These are phyloP conservation scores for Austroboletus novae-zelandiae DNA, from an alignment of 1,284 basidiomycete species.

Conservation along the genomic window DNA sequence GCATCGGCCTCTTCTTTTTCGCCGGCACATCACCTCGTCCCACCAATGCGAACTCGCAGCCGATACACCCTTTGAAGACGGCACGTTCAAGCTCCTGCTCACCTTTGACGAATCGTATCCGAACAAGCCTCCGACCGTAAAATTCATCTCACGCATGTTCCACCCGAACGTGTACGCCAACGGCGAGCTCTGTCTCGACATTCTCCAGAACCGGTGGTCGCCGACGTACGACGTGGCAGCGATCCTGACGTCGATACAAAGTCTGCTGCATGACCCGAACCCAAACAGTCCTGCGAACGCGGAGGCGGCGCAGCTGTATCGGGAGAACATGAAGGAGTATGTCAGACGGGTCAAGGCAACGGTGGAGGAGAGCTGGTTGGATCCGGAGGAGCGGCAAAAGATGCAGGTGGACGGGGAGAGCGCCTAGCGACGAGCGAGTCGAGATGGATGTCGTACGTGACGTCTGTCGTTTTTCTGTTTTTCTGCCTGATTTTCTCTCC, in stretches of 20 bases:
- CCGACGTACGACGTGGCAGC: slow-evolving; percentile 99
- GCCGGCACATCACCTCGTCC: not conserved
- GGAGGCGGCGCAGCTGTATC: slow-evolving; percentile 93
- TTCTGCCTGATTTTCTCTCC: no score
- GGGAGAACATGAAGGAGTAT: slow-evolving; percentile 99
- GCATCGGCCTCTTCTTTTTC: not conserved
- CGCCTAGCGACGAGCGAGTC: no score
- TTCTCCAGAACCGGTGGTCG: slow-evolving; percentile 97
- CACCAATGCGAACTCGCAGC: slow-evolving; percentile 44
- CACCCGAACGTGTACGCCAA: slow-evolving; percentile 99
- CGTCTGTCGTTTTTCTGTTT: no score
- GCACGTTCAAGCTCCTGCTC: slow-evolving; percentile 94
- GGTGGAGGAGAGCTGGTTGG: slow-evolving; percentile 89
- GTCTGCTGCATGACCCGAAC: slow-evolving; percentile 94
- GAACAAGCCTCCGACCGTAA: slow-evolving; percentile 96
- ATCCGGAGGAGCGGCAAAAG: slow-evolving; percentile 68
- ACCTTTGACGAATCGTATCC: slow-evolving; percentile 98
- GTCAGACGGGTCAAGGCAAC: slow-evolving; percentile 88
- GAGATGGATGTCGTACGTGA: no score
- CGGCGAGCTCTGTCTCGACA: slow-evolving; percentile 96
- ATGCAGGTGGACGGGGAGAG: slow-evolving; percentile 31
- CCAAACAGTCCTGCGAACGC: slow-evolving; percentile 98
- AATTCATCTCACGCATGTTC: slow-evolving; percentile 97
- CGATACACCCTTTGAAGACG: slow-evolving; percentile 98
- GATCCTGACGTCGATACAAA: slow-evolving; percentile 95